phyloP scores from a whole-genome alignment of 2,329 filamentous ascomycete species.

The Colletotrichum zoysiae region DNA sequence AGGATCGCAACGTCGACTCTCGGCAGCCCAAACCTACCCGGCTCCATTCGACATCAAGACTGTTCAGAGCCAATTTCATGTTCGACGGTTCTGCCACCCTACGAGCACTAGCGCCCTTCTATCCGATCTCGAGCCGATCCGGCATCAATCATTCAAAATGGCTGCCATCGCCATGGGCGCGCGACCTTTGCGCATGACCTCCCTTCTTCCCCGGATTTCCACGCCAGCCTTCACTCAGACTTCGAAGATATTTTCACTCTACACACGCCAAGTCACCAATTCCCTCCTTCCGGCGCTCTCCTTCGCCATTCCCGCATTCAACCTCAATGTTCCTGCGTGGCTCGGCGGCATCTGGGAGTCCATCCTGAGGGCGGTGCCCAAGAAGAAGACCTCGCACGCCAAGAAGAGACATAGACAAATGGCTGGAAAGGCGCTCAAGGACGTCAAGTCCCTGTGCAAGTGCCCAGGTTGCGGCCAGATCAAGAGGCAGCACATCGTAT shows the following conservation, averaged over 20 bases:
- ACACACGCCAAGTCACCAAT: slow-evolving; percentile 59
- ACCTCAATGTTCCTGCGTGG: slow-evolving; percentile 67
- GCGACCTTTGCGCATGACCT: slow-evolving; percentile 46
- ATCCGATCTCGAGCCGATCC: slow-evolving; percentile 29
- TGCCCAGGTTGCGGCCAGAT: slow-evolving; percentile 89
- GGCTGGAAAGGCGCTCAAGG: slow-evolving; percentile 94
- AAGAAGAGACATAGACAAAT: slow-evolving; percentile 94
- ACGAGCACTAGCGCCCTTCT: neutral
- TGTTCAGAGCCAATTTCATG: too few species aligned
- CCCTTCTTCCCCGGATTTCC: slow-evolving; percentile 69
- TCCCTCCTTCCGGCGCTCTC: slow-evolving; percentile 66
- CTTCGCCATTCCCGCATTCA: slow-evolving; percentile 71
- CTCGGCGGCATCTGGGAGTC: slow-evolving; percentile 92
- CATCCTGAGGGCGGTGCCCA: slow-evolving; percentile 90
- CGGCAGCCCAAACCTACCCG: neutral
- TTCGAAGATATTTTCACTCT: slow-evolving; percentile 58
- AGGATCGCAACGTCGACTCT: neutral
- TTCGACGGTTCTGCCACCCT: neutral
- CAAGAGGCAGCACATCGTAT: slow-evolving; percentile 91
- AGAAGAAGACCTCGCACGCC: slow-evolving; percentile 98
- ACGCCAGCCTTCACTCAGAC: slow-evolving; percentile 56
- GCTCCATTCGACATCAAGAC: neutral
- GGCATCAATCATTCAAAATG: slow-evolving; percentile 53
- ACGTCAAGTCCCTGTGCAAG: slow-evolving; percentile 86
- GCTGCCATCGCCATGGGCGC: slow-evolving; percentile 51